phyloP scores from a whole-genome alignment of 75 land plant species.

The Selaginella tamariscina region DNA sequence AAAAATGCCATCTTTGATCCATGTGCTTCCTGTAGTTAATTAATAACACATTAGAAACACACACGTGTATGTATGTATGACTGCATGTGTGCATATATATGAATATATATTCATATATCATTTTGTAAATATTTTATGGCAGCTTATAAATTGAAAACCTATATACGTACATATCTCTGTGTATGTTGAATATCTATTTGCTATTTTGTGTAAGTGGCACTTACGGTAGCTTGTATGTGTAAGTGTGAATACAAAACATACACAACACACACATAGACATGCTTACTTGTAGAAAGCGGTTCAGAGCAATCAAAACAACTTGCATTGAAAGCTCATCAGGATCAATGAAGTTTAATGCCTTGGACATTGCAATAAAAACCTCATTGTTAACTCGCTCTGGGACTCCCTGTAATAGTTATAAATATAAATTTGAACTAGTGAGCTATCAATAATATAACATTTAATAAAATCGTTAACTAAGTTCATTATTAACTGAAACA shows the following conservation, averaged over 20 bases:
- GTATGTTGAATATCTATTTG: too few species aligned
- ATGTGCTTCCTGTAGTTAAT: conserved; percentile 80
- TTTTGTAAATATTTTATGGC: too few species aligned
- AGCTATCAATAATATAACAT: background rate
- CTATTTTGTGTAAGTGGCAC: too few species aligned
- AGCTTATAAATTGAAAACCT: too few species aligned
- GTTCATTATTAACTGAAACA: background rate
- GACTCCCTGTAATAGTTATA: conserved; percentile 45
- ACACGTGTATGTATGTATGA: too few species aligned
- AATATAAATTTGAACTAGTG: background rate
- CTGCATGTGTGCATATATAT: too few species aligned
- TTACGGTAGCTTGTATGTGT: background rate
- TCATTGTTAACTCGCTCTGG: conserved; percentile 90
- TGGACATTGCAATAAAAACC: conserved; percentile 99
- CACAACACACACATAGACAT: background rate
- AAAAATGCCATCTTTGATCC: conserved; percentile 99
- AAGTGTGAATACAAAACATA: background rate
- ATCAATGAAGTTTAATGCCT: conserved; percentile 93
- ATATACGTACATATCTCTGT: too few species aligned
- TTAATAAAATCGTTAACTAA: background rate
- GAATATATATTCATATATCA: too few species aligned
- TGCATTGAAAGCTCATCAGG: conserved; percentile 99
- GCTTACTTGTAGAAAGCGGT: conserved; percentile 91
- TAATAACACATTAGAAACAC: too few species aligned
- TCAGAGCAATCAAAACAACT: conserved; percentile 91